Evolutionary conservation across 768 basidiomycete genomes (phyloP).

Genomic region (Pleurotus platypus): DNA sequence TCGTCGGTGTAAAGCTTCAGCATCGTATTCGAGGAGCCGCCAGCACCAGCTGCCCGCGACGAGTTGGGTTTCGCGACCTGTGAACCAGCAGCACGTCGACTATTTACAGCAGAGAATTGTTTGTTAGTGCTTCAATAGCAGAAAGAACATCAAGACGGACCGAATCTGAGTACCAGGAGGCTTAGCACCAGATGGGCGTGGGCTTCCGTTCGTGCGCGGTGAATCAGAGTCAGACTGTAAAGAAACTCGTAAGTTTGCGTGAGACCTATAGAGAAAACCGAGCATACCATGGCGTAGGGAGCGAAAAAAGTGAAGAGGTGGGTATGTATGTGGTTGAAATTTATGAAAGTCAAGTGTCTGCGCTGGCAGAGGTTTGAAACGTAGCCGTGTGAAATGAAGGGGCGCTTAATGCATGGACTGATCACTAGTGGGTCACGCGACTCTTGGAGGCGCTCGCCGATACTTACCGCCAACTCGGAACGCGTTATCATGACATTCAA

Average conservation of each 20-base stretch:
- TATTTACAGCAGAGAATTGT: slow-evolving; percentile 21
- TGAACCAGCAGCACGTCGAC: slow-evolving; percentile 68
- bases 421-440: too few relatives aligned
- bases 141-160: slow-evolving; percentile 36
- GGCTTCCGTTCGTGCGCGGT: slow-evolving; percentile 38
- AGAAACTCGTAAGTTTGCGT: background rate
- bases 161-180: slow-evolving; percentile 82
- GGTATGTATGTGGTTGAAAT: slow-evolving; percentile 1
- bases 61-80: slow-evolving; percentile 80
- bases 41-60: slow-evolving; percentile 86
- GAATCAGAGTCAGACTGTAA: slow-evolving; percentile 79
- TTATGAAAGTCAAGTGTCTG: background rate
- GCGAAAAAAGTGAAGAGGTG: background rate
- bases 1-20: slow-evolving; percentile 98
- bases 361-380: slow-evolving; percentile 5
- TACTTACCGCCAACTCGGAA: too few relatives aligned
- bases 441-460: too few relatives aligned
- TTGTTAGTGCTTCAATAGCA: background rate
- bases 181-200: slow-evolving; percentile 47
- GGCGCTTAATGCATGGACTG: too few relatives aligned
- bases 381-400: slow-evolving; percentile 2
- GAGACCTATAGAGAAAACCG: background rate
- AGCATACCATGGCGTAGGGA: slow-evolving; percentile 3
- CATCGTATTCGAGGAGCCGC: slow-evolving; percentile 98
- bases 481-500: too few relatives aligned